Base-by-base conservation (phyloP, 23 red algal genomes). In the Gracilaria gracilis region DNA sequence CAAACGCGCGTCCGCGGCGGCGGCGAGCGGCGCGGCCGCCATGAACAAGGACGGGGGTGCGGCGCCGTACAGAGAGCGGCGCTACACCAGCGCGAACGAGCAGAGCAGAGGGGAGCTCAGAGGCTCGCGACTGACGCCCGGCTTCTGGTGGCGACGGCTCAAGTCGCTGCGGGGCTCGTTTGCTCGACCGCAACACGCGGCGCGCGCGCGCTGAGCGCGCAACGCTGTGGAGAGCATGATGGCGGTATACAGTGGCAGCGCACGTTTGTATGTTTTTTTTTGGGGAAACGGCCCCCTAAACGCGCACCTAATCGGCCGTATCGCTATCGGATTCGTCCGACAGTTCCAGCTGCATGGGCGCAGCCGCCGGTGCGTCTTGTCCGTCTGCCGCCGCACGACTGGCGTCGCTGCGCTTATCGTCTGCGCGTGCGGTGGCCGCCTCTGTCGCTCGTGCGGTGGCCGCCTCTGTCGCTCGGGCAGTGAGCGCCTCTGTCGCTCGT, bases 271-370 rank as follows among this genome's bases (percentile, higher is more conserved):
- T 62, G 59, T 28, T 62, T 62, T 62, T 62, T 29, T n/a, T 19
- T 8, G n/a, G n/a, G n/a, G n/a, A n/a, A n/a, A 11, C 42, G 42
- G 11, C 5, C 42, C 5, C 42, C 5, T 46, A 7, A 4, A 11
- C 42, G 42, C 42, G 42, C 42, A 4, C 11, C 8, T 27, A 25
- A 11, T 14, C 27, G 28, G 8, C 67, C 6, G 20, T 2, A 0
- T 73, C 67, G 28, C 67, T 73, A 0, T 37, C 20, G 20, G 67
- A 73, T 73, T 73, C 67, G 67, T 73, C 67, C 36, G 67, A 73
- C 35, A 73, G 34, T 70, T 70, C 65, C 67, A 73, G 3, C 67
- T 44, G 17, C 27, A 64, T 6, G 12, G 5, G 44, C 55, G 55
- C 55, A 4, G 27, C n/a, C 24, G 59, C 9, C 5, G 24, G 59